phyloP scores from a whole-genome alignment of 306 rosid species.

The Casuarina glauca region DNA sequence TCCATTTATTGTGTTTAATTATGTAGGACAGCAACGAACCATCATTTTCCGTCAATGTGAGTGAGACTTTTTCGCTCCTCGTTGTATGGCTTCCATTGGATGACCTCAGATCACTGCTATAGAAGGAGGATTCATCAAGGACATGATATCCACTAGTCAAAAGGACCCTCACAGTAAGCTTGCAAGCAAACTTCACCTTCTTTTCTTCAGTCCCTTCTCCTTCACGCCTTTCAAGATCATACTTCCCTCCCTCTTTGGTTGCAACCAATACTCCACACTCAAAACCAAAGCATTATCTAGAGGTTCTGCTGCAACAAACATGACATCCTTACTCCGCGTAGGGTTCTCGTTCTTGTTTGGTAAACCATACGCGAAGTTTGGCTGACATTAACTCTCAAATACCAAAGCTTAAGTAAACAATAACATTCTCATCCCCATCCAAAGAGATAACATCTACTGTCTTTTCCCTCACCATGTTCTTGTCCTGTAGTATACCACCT shows the following conservation, averaged over 20 bases:
- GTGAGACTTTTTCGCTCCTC: too few species aligned
- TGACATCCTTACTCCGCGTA: not conserved
- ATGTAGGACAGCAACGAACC: too few species aligned
- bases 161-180: not conserved
- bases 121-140: not conserved
- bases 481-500: conserved; percentile 25
- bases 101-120: conserved; percentile 14
- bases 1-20: too few species aligned
- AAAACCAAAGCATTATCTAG: not conserved
- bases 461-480: not conserved
- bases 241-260: not conserved
- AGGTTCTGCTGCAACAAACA: conserved; percentile 20
- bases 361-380: too few species aligned
- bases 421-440: conserved; percentile 7
- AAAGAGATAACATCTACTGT: conserved; percentile 16
- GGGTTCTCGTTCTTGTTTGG: not conserved
- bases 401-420: conserved; percentile 17
- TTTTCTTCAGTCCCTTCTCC: not conserved
- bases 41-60: too few species aligned
- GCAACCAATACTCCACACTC: not conserved
- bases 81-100: not conserved
- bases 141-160: not conserved
- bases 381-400: conserved; percentile 21
- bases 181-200: not conserved
- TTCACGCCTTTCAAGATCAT: not conserved